Evolutionary conservation across 75 land plant genomes (phyloP), one percentile per base, ranked within the genome.

Genomic region (Isoetes taiwanensis): DNA sequence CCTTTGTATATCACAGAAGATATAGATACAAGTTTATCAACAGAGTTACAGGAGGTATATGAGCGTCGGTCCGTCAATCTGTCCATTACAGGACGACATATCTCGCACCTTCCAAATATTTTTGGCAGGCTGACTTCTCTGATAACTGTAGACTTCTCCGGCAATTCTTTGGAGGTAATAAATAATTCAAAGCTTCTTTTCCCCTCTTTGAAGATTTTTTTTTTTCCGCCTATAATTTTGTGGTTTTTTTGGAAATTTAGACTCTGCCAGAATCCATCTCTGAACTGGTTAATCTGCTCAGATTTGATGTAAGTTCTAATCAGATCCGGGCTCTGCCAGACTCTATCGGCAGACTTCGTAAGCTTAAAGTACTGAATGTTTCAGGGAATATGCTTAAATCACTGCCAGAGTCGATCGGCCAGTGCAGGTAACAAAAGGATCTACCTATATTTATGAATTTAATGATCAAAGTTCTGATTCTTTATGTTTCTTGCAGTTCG

Each of bases 321-420:
- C 77, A 75, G 38, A 68, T 82, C 6, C 66, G 31, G 34, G 30
- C 59, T 5, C 69, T 82, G 16, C 83, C 83, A 23, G 69, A 76
- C 30, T 72, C 83, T 38, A 76, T 82, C 14, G 86, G 86, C 2
- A 66, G 59, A 17, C 62, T 82, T n/a, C 55, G 62, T 2, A 82
- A 82, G 41, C 83, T 82, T 52, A 67, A 73, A 59, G 21, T 57
- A 32, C 56, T 86, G n/a, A 71, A 86, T 30, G 60, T 75, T 57
- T 75, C 84, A 2, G 83, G 81, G 32, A 86, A 86, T 55, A 63
- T 75, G 17, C 61, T 86, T 17, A 64, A 70, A 29, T 41, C 59
- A 19, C 65, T 86, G 17, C 93, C 93, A 1, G 78, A 77, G 20
- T 69, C 70, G 65, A 78, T 86, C 19, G 87, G 77, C 9, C 64